A percentile compares a stretch with the other conserved stretches of the same genome.
phyloP scores from a whole-genome alignment of 768 basidiomycete genomes.

The Mycena galericulata region DNA sequence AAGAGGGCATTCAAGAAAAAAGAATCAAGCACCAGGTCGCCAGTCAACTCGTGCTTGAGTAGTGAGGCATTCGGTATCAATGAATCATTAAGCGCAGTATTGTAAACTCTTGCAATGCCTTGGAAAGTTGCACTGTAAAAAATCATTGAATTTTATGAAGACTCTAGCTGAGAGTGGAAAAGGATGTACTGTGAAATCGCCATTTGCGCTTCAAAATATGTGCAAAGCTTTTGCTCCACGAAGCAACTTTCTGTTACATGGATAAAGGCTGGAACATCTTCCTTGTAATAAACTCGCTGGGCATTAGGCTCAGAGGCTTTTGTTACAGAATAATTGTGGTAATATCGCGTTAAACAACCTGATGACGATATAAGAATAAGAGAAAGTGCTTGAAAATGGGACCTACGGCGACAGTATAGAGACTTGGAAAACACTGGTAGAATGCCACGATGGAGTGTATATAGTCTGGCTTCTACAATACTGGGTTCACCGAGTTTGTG shows the following conservation, averaged over 20 bases:
- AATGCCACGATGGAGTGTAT: conserved; percentile 12
- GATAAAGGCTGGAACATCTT: not conserved
- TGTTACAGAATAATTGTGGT: conserved; percentile 11
- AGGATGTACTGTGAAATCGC: not conserved
- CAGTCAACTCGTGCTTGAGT: not conserved
- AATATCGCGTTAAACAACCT: conserved; percentile 9
- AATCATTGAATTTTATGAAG: not conserved
- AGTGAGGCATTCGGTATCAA: not conserved
- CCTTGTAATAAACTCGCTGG: not conserved
- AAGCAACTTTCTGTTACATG: not conserved
- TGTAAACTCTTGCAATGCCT: not conserved
- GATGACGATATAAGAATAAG: not conserved
- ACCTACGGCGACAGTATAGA: conserved; percentile 5
- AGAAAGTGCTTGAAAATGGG: not conserved
- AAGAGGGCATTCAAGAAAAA: conserved; percentile 1
- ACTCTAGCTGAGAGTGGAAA: not conserved
- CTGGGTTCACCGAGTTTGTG: not conserved
- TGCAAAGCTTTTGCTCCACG: not conserved
- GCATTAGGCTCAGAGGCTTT: not conserved
- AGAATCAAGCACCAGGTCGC: not conserved
- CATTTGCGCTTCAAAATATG: not conserved
- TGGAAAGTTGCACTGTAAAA: not conserved
- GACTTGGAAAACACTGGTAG: conserved; percentile 21
- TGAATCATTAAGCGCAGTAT: not conserved
- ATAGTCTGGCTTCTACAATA: not conserved